Conservation (phyloP, 1,139 yeast genomes). For the Eremothecium cymbalariae region DNA sequence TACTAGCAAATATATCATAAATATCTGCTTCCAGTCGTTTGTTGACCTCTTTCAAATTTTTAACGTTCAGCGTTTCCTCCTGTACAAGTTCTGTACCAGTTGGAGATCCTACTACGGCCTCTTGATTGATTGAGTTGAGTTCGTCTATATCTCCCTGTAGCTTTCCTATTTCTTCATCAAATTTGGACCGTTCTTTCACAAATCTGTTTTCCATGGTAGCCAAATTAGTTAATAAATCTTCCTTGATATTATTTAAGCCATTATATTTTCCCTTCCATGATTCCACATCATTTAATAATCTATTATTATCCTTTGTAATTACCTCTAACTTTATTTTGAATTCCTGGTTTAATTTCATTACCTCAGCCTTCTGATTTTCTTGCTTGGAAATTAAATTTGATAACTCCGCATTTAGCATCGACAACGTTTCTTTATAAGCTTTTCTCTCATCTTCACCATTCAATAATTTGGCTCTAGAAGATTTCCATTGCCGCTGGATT, state of each 20-base stretch:
- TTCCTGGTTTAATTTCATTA: constrained; percentile 23
- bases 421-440: constrained; percentile 27
- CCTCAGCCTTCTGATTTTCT: constrained; percentile 13
- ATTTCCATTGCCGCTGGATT: constrained; percentile 5
- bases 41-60: constrained; percentile 4
- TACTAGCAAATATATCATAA: constrained; percentile 29
- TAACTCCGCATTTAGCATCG: constrained; percentile 22
- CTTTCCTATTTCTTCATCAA: constrained; percentile 44
- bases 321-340: constrained; percentile 22
- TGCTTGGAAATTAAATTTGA: constrained; percentile 23
- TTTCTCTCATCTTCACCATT: constrained; percentile 22
- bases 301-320: constrained; percentile 31
- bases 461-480: constrained; percentile 9
- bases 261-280: constrained; percentile 15
- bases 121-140: no score
- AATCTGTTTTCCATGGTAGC: constrained; percentile 55
- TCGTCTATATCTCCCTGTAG: constrained; percentile 43
- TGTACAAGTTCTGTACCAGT: no score
- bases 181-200: constrained; percentile 43
- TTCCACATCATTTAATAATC: constrained; percentile 20
- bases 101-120: no score
- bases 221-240: constrained; percentile 40
- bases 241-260: constrained; percentile 9
- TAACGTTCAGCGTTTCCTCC: not conserved
- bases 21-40: constrained; percentile 13